Evolutionary conservation across 306 rosid genomes (phyloP).

Genomic region (Chamaecrista fasciculata): DNA sequence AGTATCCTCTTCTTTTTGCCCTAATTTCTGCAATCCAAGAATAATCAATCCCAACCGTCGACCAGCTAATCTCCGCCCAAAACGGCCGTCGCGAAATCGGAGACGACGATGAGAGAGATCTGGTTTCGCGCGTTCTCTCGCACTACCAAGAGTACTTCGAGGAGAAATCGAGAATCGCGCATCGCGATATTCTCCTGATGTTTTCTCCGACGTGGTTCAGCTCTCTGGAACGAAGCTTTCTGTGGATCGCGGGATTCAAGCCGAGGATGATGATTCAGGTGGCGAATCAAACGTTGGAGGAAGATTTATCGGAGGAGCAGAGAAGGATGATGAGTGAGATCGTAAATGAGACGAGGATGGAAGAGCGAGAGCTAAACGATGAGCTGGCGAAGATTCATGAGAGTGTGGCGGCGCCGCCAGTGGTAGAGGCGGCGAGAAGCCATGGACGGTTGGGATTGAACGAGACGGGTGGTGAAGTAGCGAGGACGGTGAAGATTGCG

Average conservation of each 20-base stretch:
- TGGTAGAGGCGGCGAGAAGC: too few species aligned
- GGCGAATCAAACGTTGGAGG: slow-evolving; percentile 32
- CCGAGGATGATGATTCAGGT: slow-evolving; percentile 51
- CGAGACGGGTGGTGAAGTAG: too few species aligned
- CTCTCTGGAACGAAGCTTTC: slow-evolving; percentile 46
- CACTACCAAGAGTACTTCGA: slow-evolving; percentile 77
- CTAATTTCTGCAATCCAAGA: too few species aligned
- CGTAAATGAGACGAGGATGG: too few species aligned
- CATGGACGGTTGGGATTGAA: too few species aligned
- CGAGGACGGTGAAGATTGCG: too few species aligned
- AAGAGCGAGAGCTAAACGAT: too few species aligned
- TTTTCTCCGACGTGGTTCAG: slow-evolving; percentile 74
- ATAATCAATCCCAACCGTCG: too few species aligned
- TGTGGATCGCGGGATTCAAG: slow-evolving; percentile 77
- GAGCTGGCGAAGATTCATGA: too few species aligned
- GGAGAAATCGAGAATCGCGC: slow-evolving; percentile 56
- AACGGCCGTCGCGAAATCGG: slow-evolving; percentile 6
- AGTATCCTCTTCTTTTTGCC: too few species aligned
- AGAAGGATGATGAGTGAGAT: slow-evolving; percentile 30
- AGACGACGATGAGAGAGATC: slow-evolving; percentile 36
- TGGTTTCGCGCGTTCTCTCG: slow-evolving; percentile 40
- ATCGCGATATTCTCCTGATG: slow-evolving; percentile 43
- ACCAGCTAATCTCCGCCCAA: slow-evolving; percentile 50
- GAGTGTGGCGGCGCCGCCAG: too few species aligned
- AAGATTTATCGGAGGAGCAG: slow-evolving; percentile 53